Percentiles rank a stretch among this genome's conserved stretches.
Evolutionary conservation across 2,329 filamentous ascomycete species (phyloP).

Genomic region (Fusarium sp.): DNA sequence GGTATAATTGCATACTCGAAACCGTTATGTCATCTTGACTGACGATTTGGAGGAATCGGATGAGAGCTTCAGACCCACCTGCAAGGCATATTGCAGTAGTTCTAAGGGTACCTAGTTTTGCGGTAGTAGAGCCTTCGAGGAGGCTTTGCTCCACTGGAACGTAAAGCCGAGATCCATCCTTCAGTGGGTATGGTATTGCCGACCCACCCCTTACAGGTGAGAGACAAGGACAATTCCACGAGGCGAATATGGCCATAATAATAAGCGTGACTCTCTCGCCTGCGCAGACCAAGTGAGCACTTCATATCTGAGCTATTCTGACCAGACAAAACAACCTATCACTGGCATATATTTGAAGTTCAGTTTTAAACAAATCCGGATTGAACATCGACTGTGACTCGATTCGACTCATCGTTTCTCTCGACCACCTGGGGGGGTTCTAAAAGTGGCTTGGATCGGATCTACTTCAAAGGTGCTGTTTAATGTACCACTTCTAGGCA

Average conservation of each 20-base stretch:
- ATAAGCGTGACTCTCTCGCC: constrained; percentile 30
- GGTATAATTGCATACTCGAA: background rate
- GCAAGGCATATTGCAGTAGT: constrained; percentile 21
- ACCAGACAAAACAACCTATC: background rate
- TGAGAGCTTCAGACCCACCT: constrained; percentile 20
- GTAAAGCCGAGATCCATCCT: constrained; percentile 27
- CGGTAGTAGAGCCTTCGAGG: background rate
- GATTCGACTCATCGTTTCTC: background rate
- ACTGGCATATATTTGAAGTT: background rate
- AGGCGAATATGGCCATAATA: constrained; percentile 3
- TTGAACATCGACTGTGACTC: constrained; percentile 21
- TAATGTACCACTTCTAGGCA: constrained; percentile 35
- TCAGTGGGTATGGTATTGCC: constrained; percentile 5
- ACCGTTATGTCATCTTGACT: constrained; percentile 9
- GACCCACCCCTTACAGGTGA: constrained; percentile 30
- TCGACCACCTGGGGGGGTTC: constrained; percentile 15
- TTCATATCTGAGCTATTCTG: background rate
- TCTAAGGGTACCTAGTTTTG: background rate
- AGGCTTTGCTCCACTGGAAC: constrained; percentile 25
- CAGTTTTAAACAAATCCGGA: background rate
- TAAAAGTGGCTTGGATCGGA: constrained; percentile 37
- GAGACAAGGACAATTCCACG: constrained; percentile 33
- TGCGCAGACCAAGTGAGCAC: constrained; percentile 34
- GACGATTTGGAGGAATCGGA: background rate
- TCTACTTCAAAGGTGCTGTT: constrained; percentile 4